Conservation (phyloP, 2,329 filamentous ascomycete species). For the Exophiala alcalophila region DNA sequence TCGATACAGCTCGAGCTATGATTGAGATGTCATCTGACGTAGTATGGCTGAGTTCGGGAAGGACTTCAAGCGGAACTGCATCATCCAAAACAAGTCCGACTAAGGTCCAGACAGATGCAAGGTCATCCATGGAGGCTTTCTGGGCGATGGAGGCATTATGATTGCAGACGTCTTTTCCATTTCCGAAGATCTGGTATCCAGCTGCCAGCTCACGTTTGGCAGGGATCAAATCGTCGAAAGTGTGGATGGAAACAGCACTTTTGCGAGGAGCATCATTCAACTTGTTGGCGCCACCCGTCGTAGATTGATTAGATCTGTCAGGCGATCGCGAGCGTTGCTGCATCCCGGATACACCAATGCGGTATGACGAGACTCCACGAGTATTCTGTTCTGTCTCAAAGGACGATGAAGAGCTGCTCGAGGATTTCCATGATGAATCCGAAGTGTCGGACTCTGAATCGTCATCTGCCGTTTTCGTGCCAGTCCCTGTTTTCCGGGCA, state of each 20-base stretch:
- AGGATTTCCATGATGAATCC: slow-evolving; percentile 58
- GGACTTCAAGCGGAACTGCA: slow-evolving; percentile 63
- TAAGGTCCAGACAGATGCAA: slow-evolving; percentile 81
- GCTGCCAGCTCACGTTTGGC: slow-evolving; percentile 73
- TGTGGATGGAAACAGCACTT: slow-evolving; percentile 70
- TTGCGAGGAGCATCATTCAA: slow-evolving; percentile 48
- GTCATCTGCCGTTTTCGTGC: slow-evolving; percentile 40
- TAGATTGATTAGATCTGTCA: slow-evolving; percentile 49
- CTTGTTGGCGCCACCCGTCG: slow-evolving; percentile 56
- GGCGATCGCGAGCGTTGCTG: slow-evolving; percentile 54
- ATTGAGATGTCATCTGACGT: slow-evolving; percentile 62
- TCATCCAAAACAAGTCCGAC: slow-evolving; percentile 73
- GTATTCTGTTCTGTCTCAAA: slow-evolving; percentile 46
- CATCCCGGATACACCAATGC: slow-evolving; percentile 8
- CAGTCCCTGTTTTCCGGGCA: slow-evolving; percentile 45
- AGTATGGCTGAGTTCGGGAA: slow-evolving; percentile 50
- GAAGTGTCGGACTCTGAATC: slow-evolving; percentile 47
- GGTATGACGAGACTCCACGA: slow-evolving; percentile 45
- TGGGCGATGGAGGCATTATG: slow-evolving; percentile 79
- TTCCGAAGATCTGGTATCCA: slow-evolving; percentile 79
- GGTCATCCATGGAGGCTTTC: slow-evolving; percentile 65
- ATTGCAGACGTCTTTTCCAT: slow-evolving; percentile 74
- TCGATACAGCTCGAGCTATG: slow-evolving; percentile 62
- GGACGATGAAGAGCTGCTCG: slow-evolving; percentile 52
- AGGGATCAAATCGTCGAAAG: slow-evolving; percentile 66